Base-by-base conservation (phyloP, 805 yeast genomes). In the Wickerhamomyces chambardii region DNA sequence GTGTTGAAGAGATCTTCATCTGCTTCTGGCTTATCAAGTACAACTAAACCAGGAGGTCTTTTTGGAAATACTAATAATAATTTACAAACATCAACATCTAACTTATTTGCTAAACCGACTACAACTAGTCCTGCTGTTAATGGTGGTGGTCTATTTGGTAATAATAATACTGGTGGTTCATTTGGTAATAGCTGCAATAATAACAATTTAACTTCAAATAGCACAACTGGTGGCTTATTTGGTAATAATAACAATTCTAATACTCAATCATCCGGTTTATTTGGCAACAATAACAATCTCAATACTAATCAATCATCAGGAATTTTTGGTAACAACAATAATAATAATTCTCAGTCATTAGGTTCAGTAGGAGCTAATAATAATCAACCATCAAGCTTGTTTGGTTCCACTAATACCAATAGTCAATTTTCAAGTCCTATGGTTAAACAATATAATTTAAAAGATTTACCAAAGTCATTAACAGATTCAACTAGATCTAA, bases 401-500 rank as follows among this genome's bases (percentile, higher is more conserved):
- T 48, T 35, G 44, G 44, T 24, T 33, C 28, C 18, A 38, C 30
- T 12, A 24, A 18, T 18, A 15, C 22, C 22, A 33, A 38, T 14
- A 37, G 49, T 39, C 59, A 60, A 24, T 56, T 53, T 31, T 61
- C 61, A 15, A 35, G 53, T 3, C 54, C 62, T 18, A 51, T 60
- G 27, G 39, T 44, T 29, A 50, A 45, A 29, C 52, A 57, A 25
- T 42, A 47, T 31, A 39, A 53, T 22, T 47, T 61, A 27, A 56
- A 58, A 17, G 58, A 46, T 11, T 53, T 63, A 47, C 67, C 69
- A 15, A 56, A 57, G 35, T 54, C 67, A 12, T 49, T 63, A 30
- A 63, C 66, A 7, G 56, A 56, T 21, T 51, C 60, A 3, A 33
- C 51, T 3, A 47, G 41, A 26, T 36, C 44, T 3, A 38, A 41